phyloP scores from a whole-genome alignment of 768 basidiomycete species.

The Phlebiopsis gigantea region DNA sequence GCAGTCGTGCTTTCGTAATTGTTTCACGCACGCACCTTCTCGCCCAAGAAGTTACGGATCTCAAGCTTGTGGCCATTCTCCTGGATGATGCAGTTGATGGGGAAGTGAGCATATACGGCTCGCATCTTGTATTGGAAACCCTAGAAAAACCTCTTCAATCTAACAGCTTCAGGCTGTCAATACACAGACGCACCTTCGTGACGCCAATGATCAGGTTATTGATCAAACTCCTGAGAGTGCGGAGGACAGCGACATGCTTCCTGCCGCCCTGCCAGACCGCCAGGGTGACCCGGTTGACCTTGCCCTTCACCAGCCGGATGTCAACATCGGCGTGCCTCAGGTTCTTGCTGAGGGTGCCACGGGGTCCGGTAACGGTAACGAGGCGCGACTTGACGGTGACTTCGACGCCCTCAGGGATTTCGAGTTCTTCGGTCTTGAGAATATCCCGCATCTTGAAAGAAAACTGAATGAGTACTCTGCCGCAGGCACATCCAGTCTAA shows the following conservation, averaged over 20 bases:
- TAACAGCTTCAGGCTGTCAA: not conserved
- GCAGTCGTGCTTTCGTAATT: not conserved
- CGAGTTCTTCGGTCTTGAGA: constrained; percentile 89
- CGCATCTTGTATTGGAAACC: constrained; percentile 99
- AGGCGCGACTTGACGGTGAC: constrained; percentile 87
- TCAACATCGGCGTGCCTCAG: constrained; percentile 94
- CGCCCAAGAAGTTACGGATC: constrained; percentile 94
- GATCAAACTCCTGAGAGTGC: constrained; percentile 93
- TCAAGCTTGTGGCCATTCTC: constrained; percentile 67
- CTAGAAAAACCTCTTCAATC: constrained; percentile 36
- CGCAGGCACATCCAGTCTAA: constrained; percentile 25
- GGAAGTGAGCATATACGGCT: constrained; percentile 99
- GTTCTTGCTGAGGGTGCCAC: constrained; percentile 89
- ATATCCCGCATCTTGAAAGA: constrained; percentile 80
- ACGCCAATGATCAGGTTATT: constrained; percentile 98
- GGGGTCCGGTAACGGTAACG: constrained; percentile 88
- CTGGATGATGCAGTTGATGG: constrained; percentile 96
- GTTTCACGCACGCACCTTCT: constrained; percentile 64
- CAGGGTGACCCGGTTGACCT: constrained; percentile 77
- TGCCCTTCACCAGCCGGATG: constrained; percentile 76
- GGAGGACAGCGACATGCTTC: constrained; percentile 97
- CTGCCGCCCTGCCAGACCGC: constrained; percentile 98
- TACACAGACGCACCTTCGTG: constrained; percentile 64
- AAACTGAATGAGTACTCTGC: constrained; percentile 13
- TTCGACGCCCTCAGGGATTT: constrained; percentile 79